Conservation (phyloP, 208 protist species). For the Trypanosoma theileri region DNA sequence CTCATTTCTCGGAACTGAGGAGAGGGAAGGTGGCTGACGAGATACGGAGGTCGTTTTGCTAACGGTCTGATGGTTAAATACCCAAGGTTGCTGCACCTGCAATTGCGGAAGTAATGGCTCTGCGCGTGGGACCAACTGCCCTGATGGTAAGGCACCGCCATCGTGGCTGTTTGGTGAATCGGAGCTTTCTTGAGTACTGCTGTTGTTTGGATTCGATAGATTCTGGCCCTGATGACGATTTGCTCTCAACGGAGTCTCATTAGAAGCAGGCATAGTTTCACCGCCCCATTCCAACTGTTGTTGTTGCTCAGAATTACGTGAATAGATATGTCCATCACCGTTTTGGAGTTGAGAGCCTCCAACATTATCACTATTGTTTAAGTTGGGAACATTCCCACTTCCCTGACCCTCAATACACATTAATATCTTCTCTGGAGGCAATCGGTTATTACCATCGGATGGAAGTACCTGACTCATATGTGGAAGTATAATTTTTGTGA, state of each 20-base stretch:
- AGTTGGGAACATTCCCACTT: background rate
- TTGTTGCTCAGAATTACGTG: too few relatives aligned
- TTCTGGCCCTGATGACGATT: too few relatives aligned
- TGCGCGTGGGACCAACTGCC: too few relatives aligned
- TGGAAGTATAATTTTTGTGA: slow-evolving; percentile 62
- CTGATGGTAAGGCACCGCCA: too few relatives aligned
- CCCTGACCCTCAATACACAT: background rate
- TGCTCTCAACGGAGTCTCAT: too few relatives aligned
- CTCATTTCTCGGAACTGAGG: background rate
- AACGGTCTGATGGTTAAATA: background rate
- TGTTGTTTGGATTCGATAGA: too few relatives aligned
- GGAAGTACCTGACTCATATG: slow-evolving; percentile 43
- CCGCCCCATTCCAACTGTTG: too few relatives aligned
- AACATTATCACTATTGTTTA: background rate
- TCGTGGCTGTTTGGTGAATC: too few relatives aligned
- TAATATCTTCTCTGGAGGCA: slow-evolving; percentile 19
- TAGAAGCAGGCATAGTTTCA: too few relatives aligned
- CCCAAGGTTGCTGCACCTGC: background rate
- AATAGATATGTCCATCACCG: too few relatives aligned
- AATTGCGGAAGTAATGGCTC: background rate
- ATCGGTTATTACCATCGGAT: slow-evolving; percentile 25
- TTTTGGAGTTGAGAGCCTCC: too few relatives aligned
- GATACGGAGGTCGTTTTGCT: background rate
- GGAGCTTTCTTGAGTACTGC: too few relatives aligned
- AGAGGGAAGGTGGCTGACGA: background rate